Base-by-base conservation (phyloP, 371 early-diverging fungal genomes). In the Blakeslea trispora region DNA sequence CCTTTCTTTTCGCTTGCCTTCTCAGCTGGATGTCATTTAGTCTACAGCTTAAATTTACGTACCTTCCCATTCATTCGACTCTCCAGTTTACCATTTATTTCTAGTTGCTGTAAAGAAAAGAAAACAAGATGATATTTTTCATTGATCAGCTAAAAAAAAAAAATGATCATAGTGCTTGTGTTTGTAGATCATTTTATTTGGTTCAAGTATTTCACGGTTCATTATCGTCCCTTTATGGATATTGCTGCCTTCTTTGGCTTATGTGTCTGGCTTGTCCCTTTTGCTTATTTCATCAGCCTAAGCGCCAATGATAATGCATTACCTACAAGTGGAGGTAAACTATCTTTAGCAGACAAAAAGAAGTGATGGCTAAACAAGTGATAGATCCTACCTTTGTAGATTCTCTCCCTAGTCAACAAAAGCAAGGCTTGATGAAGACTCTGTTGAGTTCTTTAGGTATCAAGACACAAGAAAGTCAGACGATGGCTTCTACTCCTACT, bases 181-280 rank as follows among this genome's bases (percentile, higher is more conserved):
- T 65, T 94, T 50, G 73, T 64, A 5, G 84, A 94, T 68, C 95
- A 94, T 63, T 91, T 91, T 58, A 63, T 88, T 43, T 94, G 95
- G 95, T 94, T 93, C 70, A 79, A 79, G 55, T 91, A 86, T 69
- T 94, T 94, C 66, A 75, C 88, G 5, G 63, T 64, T 0, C 81
- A 83, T 51, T 83, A 85, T 53, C 78, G 80, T 57, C 75, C 83
- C 10, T 90, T 92, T 60, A 65, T 77, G 72, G 90, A 91, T 50
- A 88, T 91, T 43, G 89, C 89, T n/a, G 80, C 88, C 11, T 93
- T 94, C 75, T 94, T 94, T 70, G 91, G 89, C 2, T 69, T 93
- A 31, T 87, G 87, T 51, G 90, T 94, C 9, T 94, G 95, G 95
- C 57, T 92, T 39, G 78, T 94, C 2, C 95, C 95, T 5, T 91